Evolutionary conservation across 2,329 filamentous ascomycete species (phyloP).

Genomic region (Paramyrothecium roridum): DNA sequence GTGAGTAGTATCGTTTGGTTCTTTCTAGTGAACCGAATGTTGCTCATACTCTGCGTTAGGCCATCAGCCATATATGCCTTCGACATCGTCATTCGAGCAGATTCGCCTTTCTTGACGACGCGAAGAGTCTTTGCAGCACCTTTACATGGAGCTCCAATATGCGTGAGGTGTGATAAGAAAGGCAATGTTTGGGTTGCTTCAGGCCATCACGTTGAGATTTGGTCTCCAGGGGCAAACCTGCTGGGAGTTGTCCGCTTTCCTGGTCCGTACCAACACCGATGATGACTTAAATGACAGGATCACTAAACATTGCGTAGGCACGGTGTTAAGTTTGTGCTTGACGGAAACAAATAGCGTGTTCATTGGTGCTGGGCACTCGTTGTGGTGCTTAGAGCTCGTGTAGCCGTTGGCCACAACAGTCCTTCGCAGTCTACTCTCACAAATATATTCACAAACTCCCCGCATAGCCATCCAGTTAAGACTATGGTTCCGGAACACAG

Average conservation of each 20-base stretch:
- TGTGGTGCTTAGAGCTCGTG: background rate
- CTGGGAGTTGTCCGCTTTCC: background rate
- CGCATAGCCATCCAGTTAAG: too few species aligned
- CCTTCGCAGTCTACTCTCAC: background rate
- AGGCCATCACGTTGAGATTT: background rate
- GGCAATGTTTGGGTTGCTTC: constrained; percentile 1
- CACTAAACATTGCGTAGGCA: background rate
- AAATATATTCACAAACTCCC: too few species aligned
- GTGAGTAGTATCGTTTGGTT: too few species aligned
- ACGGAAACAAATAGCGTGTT: background rate
- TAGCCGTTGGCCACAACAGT: background rate
- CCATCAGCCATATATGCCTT: background rate
- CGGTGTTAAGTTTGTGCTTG: background rate
- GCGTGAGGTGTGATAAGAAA: background rate
- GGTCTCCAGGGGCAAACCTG: background rate
- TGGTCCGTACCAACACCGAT: background rate
- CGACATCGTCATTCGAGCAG: background rate
- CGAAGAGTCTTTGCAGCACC: background rate
- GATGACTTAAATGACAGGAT: background rate
- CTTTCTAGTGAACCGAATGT: background rate
- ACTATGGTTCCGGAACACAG: too few species aligned
- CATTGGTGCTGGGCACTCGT: background rate
- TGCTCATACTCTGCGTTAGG: background rate
- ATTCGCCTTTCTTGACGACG: background rate
- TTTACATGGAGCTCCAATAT: background rate